Percentiles rank a stretch among this genome's conserved stretches.
Evolutionary conservation across 202 grass and related monocot species (phyloP).

Genomic region (Bolboschoenoplectus hybrid): DNA sequence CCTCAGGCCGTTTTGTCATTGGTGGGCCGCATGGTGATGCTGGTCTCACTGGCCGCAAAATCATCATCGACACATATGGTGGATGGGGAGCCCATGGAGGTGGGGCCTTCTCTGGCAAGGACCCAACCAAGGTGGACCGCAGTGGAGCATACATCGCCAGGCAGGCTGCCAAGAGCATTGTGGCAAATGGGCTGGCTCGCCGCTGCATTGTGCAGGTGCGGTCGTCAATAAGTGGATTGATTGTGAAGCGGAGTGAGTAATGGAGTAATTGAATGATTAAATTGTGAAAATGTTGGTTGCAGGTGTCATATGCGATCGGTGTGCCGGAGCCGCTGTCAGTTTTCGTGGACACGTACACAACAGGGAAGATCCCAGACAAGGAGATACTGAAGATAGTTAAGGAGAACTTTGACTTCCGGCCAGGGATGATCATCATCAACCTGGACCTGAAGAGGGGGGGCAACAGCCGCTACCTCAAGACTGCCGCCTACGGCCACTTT

Average conservation of each 20-base stretch:
- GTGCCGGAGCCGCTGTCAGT: constrained; percentile 77
- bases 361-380: constrained; percentile 65
- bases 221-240: no score
- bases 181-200: constrained; percentile 67
- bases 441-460: constrained; percentile 78
- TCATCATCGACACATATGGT: constrained; percentile 80
- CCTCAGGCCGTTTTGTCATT: constrained; percentile 77
- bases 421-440: constrained; percentile 86
- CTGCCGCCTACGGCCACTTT: constrained; percentile 77
- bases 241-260: no score
- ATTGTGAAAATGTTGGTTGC: background rate
- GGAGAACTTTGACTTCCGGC: constrained; percentile 86
- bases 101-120: constrained; percentile 84
- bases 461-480: constrained; percentile 78
- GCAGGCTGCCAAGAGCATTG: constrained; percentile 84
- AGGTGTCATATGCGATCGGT: constrained; percentile 73
- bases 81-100: constrained; percentile 76
- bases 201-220: constrained; percentile 59
- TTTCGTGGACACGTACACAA: constrained; percentile 70
- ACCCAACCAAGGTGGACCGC: constrained; percentile 79
- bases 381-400: constrained; percentile 80
- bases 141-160: constrained; percentile 71
- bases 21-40: constrained; percentile 77
- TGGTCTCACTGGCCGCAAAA: constrained; percentile 76
- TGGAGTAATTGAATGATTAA: background rate